These are phyloP conservation scores for Linaria vulgaris DNA, from an alignment of 257 asterid species.

Conservation along the genomic window DNA sequence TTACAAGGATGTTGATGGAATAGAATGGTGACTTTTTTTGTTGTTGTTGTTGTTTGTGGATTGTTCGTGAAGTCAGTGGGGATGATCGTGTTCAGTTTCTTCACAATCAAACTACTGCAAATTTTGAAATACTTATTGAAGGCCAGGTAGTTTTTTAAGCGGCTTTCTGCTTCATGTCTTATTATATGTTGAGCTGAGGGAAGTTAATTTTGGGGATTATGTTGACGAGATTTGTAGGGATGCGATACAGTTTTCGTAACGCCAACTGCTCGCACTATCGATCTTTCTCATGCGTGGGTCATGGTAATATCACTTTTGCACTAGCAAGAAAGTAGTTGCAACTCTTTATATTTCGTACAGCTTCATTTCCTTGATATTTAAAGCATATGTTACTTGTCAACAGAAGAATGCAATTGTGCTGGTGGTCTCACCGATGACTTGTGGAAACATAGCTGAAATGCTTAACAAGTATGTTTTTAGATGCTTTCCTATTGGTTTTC, in stretches of 20 bases:
- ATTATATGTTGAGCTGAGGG: constrained; percentile 8
- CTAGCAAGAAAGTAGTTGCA: constrained; percentile 17
- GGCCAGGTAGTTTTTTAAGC: constrained; percentile 69
- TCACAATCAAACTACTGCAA: constrained; percentile 97
- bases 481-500: constrained; percentile 22
- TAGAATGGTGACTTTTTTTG: constrained; percentile 21
- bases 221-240: constrained; percentile 53
- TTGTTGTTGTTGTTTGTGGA: constrained; percentile 25
- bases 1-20: background rate
- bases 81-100: constrained; percentile 88
- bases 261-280: constrained; percentile 95
- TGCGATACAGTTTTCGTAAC: constrained; percentile 95
- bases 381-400: constrained; percentile 27
- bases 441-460: constrained; percentile 67
- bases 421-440: constrained; percentile 79
- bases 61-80: constrained; percentile 75
- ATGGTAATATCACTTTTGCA: constrained; percentile 57
- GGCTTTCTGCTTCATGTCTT: constrained; percentile 1
- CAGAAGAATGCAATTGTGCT: constrained; percentile 86
- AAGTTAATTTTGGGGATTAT: background rate
- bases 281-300: constrained; percentile 84
- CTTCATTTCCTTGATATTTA: constrained; percentile 19
- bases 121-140: constrained; percentile 75
- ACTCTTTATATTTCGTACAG: constrained; percentile 19
- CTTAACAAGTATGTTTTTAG: constrained; percentile 67